phyloP scores from a whole-genome alignment of 2,329 filamentous ascomycete species.

The Penicillium rolfsii region DNA sequence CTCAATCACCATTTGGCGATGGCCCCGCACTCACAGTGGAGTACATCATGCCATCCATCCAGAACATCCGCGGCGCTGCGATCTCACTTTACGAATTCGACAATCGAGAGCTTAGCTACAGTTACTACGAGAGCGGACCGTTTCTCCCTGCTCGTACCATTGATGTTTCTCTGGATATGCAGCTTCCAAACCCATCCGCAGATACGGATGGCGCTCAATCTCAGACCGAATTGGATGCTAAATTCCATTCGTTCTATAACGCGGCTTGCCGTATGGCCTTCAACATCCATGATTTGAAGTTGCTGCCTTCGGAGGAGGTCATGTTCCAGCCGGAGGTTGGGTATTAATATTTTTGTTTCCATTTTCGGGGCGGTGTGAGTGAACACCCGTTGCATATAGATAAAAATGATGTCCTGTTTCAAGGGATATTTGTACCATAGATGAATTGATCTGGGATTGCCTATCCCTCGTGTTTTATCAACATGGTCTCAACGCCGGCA shows the following conservation, averaged over 20 bases:
- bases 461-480: not conserved
- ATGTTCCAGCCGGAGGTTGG: not conserved
- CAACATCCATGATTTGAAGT: conserved; percentile 29
- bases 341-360: not conserved
- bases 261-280: conserved; percentile 45
- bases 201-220: conserved; percentile 8
- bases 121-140: conserved; percentile 39
- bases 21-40: conserved; percentile 26
- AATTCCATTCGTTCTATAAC: conserved; percentile 43
- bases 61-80: conserved; percentile 33
- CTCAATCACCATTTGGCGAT: not conserved
- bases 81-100: conserved; percentile 39
- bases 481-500: not conserved
- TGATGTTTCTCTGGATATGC: conserved; percentile 39
- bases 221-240: conserved; percentile 23
- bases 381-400: not conserved
- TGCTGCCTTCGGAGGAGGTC: not conserved
- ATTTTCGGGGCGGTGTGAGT: not conserved
- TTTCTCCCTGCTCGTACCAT: conserved; percentile 35
- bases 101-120: conserved; percentile 38
- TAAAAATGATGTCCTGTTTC: not conserved
- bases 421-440: conserved; percentile 3
- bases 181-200: conserved; percentile 19
- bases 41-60: conserved; percentile 42
- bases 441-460: not conserved